Base-by-base conservation (phyloP, 2,329 filamentous ascomycete species). In the Alternaria dauci region DNA sequence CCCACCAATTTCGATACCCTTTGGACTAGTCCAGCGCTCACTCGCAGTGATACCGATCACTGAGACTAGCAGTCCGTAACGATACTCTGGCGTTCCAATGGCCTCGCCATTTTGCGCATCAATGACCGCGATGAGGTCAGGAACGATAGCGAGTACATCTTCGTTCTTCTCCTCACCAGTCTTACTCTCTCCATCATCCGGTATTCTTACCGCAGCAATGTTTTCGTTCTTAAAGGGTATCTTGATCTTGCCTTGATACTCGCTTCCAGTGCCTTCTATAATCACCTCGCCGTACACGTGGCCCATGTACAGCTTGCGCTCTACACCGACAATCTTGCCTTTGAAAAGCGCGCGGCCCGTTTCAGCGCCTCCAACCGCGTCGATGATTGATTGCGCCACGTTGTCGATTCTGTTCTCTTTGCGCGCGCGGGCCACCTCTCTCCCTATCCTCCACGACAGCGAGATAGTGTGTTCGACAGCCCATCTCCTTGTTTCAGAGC, bases 141-240 rank as follows among this genome's bases (percentile, higher is more conserved):
- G 83, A 4, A 84, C 83, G 9, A 81, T 81, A 1, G 82, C 82
- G 5, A 85, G 66, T 8, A 83, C 78, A 23, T 76, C 76, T 52
- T 79, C 78, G 39, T 75, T 77, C 41, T 71, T 72, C 50, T 78
- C 74, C 50, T 77, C 69, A 1, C 72, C 72, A 8, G 71, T 68
- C 43, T 68, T 63, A 51, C 63, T 70, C 2, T 70, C 68, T 16
- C 61, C 51, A 4, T 57, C 64, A 7, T 74, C 70, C 12, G 66
- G 78, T 70, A 66, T 68, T 53, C 56, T 76, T 60, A 67, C 76
- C 60, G 86, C 88, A n/a, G 85, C 85, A 44, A 91, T 89, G 68
- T 91, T 91, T 71, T 92, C 89, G 74, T 91, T 91, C 78, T 91
- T 91, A 80, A 91, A 91, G 0, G 89, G 88, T 50, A 91, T 88